Evolutionary conservation across 2,329 filamentous ascomycete species (phyloP).

Genomic region (Pseudopithomyces chartarum): DNA sequence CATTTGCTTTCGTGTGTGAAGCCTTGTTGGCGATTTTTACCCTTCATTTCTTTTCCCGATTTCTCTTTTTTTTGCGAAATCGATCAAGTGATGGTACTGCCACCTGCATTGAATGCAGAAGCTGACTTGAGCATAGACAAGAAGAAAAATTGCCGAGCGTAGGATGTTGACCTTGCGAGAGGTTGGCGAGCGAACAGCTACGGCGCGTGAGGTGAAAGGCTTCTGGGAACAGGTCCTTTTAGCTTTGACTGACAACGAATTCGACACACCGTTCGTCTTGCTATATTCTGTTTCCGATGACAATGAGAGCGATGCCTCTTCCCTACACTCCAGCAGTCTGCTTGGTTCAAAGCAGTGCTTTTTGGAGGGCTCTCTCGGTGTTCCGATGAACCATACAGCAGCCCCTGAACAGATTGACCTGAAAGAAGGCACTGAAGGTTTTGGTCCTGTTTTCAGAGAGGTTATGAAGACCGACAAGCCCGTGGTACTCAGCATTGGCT

Average conservation of each 20-base stretch:
- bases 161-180: slow-evolving; percentile 80
- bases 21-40: not conserved
- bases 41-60: too few species aligned
- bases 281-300: slow-evolving; percentile 79
- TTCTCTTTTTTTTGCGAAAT: not conserved
- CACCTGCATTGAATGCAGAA: not conserved
- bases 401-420: slow-evolving; percentile 70
- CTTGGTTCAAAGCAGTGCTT: slow-evolving; percentile 66
- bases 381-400: slow-evolving; percentile 66
- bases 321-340: slow-evolving; percentile 70
- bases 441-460: slow-evolving; percentile 76
- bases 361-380: slow-evolving; percentile 75
- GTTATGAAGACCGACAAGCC: slow-evolving; percentile 72
- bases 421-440: slow-evolving; percentile 70
- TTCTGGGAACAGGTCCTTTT: slow-evolving; percentile 75
- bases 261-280: slow-evolving; percentile 76
- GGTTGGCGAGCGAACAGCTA: slow-evolving; percentile 74
- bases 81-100: not conserved
- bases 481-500: slow-evolving; percentile 69
- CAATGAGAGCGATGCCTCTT: slow-evolving; percentile 71
- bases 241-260: slow-evolving; percentile 74
- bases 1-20: not conserved
- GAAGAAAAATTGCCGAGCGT: slow-evolving; percentile 76
- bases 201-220: slow-evolving; percentile 71
- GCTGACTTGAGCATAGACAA: slow-evolving; percentile 51